Evolutionary conservation across 179 eudicot genomes (phyloP).

Genomic region (Pouteria campechiana): DNA sequence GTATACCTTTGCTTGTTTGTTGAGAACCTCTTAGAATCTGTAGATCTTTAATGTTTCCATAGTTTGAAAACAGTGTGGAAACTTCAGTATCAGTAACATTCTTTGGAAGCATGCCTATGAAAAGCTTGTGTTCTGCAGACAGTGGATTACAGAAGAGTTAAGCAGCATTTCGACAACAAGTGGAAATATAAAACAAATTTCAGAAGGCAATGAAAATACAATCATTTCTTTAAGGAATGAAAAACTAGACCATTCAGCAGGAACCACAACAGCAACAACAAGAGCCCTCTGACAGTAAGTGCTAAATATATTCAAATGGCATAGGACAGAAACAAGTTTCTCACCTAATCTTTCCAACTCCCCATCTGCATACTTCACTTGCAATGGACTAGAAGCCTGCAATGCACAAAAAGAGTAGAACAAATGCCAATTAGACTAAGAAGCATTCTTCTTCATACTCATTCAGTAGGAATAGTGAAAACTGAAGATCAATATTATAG

Average conservation of each 20-base stretch:
- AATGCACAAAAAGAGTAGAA: constrained; percentile 11
- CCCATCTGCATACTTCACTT: constrained; percentile 99
- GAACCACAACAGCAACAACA: background rate
- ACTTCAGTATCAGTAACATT: constrained; percentile 82
- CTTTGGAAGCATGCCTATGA: constrained; percentile 98
- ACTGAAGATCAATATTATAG: too few relatives aligned
- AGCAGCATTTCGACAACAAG: constrained; percentile 5
- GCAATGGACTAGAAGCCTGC: constrained; percentile 96
- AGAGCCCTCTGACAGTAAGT: too few relatives aligned
- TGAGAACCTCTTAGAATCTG: constrained; percentile 92
- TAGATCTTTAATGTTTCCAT: constrained; percentile 74
- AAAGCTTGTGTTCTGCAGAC: constrained; percentile 88
- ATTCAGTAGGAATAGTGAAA: too few relatives aligned
- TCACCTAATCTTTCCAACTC: constrained; percentile 96
- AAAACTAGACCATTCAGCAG: too few relatives aligned
- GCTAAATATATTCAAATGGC: too few relatives aligned
- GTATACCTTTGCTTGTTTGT: constrained; percentile 88
- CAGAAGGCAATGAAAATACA: too few relatives aligned
- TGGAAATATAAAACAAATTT: too few relatives aligned
- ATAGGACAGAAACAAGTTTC: constrained; percentile 5
- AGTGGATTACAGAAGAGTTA: constrained; percentile 12
- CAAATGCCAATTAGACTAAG: background rate
- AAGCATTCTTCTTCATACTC: too few relatives aligned
- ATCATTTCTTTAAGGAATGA: too few relatives aligned
- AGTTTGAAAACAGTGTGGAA: constrained; percentile 74